Evolutionary conservation across 352 stramenopile genomes (phyloP).

Genomic region (Pythium aphanidermatum): DNA sequence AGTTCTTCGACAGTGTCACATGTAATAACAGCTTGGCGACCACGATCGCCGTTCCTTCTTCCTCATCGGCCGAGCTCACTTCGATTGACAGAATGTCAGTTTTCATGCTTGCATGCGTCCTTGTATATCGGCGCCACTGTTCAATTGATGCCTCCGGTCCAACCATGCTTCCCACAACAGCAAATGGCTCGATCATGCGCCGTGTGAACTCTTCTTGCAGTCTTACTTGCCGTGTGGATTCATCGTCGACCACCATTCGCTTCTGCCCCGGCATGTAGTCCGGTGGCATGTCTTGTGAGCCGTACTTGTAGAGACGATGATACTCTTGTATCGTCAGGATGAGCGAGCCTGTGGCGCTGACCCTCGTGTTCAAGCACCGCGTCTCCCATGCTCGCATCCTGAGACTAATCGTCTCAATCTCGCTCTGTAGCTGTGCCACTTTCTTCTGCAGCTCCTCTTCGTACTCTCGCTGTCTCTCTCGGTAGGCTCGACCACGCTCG

Average conservation of each 20-base stretch:
- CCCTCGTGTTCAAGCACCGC: slow-evolving; percentile 1
- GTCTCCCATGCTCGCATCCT: background rate
- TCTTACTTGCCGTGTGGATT: background rate
- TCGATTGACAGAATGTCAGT: slow-evolving; percentile 2
- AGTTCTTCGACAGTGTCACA: slow-evolving; percentile 13
- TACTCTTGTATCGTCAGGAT: slow-evolving; percentile 13
- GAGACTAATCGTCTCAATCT: slow-evolving; percentile 12
- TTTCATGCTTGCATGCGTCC: slow-evolving; percentile 9
- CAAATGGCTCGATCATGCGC: slow-evolving; percentile 6
- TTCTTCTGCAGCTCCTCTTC: slow-evolving; percentile 7
- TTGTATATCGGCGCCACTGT: slow-evolving; percentile 21
- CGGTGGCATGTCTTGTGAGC: background rate
- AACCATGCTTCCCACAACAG: slow-evolving; percentile 8
- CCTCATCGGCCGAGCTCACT: background rate
- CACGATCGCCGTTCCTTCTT: slow-evolving; percentile 1
- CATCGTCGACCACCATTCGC: background rate
- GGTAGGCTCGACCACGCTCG: slow-evolving; percentile 12
- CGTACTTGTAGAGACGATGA: slow-evolving; percentile 13
- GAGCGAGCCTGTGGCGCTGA: slow-evolving; percentile 6
- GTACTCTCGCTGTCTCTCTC: slow-evolving; percentile 7
- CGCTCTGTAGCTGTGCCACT: background rate
- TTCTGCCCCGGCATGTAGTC: background rate
- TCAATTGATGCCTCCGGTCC: slow-evolving; percentile 16
- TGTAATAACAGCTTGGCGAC: slow-evolving; percentile 3
- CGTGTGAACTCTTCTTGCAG: slow-evolving; percentile 18